Conservation (phyloP, 257 asterid genomes). For the Coffea canephora region DNA sequence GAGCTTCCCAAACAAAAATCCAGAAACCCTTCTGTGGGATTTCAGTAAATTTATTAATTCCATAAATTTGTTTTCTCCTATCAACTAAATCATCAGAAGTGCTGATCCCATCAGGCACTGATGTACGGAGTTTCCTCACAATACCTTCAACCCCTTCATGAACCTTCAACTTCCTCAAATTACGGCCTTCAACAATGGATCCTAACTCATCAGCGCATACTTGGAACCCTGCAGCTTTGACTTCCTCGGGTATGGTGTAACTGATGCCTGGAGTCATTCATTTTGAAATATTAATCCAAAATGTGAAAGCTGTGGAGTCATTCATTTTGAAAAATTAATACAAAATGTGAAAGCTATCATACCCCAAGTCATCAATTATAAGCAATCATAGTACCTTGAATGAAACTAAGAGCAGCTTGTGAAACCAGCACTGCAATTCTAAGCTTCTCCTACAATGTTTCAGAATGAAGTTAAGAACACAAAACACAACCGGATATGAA, state of each 20-base stretch:
- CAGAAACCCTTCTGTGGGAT: constrained; percentile 80
- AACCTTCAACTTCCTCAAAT: constrained; percentile 57
- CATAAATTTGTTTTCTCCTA: constrained; percentile 53
- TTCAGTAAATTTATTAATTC: constrained; percentile 75
- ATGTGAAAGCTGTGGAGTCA: background rate
- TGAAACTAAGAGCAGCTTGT: constrained; percentile 80
- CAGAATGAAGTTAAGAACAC: constrained; percentile 13
- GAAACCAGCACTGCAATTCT: constrained; percentile 85
- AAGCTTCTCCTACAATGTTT: constrained; percentile 71
- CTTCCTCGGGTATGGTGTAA: constrained; percentile 64
- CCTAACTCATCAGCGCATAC: constrained; percentile 80
- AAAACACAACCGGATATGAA: background rate
- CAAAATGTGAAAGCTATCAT: background rate
- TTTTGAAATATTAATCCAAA: constrained; percentile 20
- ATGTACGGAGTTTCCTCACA: constrained; percentile 57
- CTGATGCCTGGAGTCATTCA: constrained; percentile 52
- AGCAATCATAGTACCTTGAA: constrained; percentile 52
- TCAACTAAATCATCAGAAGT: constrained; percentile 49
- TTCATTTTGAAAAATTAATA: constrained; percentile 15
- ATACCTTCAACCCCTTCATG: constrained; percentile 77
- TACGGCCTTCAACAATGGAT: constrained; percentile 72
- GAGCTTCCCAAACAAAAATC: constrained; percentile 90
- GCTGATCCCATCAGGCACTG: constrained; percentile 49
- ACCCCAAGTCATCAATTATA: constrained; percentile 3
- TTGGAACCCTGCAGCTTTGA: constrained; percentile 63